phyloP scores from a whole-genome alignment of 1,284 basidiomycete species.

The Rhodotorula mucilaginosa region DNA sequence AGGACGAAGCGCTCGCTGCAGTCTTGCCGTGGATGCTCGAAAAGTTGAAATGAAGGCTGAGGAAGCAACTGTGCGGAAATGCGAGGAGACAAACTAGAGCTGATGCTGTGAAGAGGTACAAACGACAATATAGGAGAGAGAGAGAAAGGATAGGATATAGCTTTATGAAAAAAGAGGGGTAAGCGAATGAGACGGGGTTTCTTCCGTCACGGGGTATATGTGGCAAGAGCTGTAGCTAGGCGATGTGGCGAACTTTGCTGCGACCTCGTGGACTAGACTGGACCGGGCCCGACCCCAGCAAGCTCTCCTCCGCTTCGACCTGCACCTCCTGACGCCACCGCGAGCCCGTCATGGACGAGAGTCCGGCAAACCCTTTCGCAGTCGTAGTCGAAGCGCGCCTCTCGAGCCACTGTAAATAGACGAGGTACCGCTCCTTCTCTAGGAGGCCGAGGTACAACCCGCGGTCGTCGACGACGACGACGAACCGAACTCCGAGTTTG shows the following conservation, averaged over 20 bases:
- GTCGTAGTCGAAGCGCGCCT: slow-evolving; percentile 1
- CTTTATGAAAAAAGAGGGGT: neutral
- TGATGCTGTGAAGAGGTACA: too few species aligned
- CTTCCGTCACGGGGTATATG: too few species aligned
- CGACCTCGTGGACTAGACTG: too few species aligned
- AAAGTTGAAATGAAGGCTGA: neutral
- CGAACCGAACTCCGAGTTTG: slow-evolving; percentile 85
- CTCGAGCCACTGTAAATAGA: slow-evolving; percentile 32
- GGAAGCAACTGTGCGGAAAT: neutral
- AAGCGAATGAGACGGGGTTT: too few species aligned
- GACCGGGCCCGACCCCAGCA: neutral
- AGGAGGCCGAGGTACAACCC: slow-evolving; percentile 86
- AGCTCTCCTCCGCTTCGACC: neutral
- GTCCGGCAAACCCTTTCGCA: neutral
- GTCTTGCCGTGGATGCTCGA: slow-evolving; percentile 13
- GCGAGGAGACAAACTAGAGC: neutral
- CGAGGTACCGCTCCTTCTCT: slow-evolving; percentile 70
- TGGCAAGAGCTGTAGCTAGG: too few species aligned
- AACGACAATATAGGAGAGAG: neutral
- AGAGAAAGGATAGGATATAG: neutral
- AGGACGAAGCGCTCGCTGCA: neutral
- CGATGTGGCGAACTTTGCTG: too few species aligned
- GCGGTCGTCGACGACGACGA: slow-evolving; percentile 76
- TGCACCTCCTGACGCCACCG: neutral
- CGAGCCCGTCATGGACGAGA: neutral